phyloP scores from a whole-genome alignment of 345 rosid species.

The Moricandia arvensis region DNA sequence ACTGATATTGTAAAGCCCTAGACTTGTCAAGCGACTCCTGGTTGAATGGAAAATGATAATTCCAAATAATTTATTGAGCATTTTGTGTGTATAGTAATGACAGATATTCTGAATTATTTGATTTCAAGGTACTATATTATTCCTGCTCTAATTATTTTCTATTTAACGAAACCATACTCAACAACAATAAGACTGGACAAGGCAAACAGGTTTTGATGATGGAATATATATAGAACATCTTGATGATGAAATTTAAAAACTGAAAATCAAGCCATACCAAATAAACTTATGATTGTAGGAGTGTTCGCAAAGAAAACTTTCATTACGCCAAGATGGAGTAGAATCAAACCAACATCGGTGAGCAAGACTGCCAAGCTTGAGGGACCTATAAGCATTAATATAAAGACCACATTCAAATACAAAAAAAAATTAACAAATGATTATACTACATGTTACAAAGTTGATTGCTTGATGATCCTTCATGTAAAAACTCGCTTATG shows the following conservation, averaged over 20 bases:
- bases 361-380: constrained; percentile 80
- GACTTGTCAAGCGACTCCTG: constrained; percentile 59
- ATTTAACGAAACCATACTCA: neutral
- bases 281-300: constrained; percentile 26
- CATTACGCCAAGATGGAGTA: constrained; percentile 54
- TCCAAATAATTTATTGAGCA: neutral
- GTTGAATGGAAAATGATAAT: constrained; percentile 16
- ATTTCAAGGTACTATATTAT: neutral
- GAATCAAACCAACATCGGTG: constrained; percentile 50
- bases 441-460: too few relatives aligned
- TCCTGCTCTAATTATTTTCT: neutral
- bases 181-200: neutral
- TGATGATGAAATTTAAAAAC: too few relatives aligned
- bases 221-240: too few relatives aligned
- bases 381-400: constrained; percentile 49
- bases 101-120: too few relatives aligned
- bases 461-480: too few relatives aligned
- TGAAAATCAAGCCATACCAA: constrained; percentile 9
- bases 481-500: too few relatives aligned
- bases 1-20: constrained; percentile 71
- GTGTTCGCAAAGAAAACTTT: constrained; percentile 61
- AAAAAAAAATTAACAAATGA: neutral
- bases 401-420: neutral
- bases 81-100: too few relatives aligned
- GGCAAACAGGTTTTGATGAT: neutral